Evolutionary conservation across 1,284 basidiomycete genomes (phyloP), one percentile per base, ranked within the genome.

Genomic region (Ceraceosorus guamensis): DNA sequence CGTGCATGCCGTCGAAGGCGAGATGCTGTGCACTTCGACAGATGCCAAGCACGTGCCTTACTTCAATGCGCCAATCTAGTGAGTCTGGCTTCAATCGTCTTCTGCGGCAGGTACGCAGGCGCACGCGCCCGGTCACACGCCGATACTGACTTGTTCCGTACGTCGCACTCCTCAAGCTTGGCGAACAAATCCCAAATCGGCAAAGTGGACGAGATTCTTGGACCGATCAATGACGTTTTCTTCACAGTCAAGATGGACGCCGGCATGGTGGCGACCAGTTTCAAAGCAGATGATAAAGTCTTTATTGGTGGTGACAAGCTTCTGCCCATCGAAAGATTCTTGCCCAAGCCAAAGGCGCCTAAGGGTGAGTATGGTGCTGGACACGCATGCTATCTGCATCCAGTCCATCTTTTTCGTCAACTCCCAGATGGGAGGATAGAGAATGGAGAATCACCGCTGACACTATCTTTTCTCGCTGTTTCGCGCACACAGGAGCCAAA

Each of bases 11-110:
- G 92, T 96, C 49, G 95, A 99, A 80, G 89, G 90, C 62, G 93
- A 99, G 78, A 97, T 99, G 93, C 81, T 98, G 56, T 99, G 95
- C 79, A 81, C 86, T 8, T 90, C 91, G 10, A 80, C 85, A 39
- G 84, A 91, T 76, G 80, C 61, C 7, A 59, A 68, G 57, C 69
- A 78, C 68, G 78, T 99, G 13, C 95, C 95, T 0, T 95, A 95
- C 80, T 99, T 99, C 82, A 99, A 99, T 78, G 93, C 95, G 0
- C 93, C 95, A 53, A 95, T 99, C 77, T 99, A 96, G 68, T 73
- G 61, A 46, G 71, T 66, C 8, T 46, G 11, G 1, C 2, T 10
- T 48, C 16, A n/a, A n/a, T 16, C 16, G n/a, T 44, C 43, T 44
- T 24, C 24, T 24, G 24, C 24, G 24, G 24, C 24, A 24, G 24